phyloP scores from a whole-genome alignment of 495 filamentous ascomycete species.

The Daldinia bambusicola region DNA sequence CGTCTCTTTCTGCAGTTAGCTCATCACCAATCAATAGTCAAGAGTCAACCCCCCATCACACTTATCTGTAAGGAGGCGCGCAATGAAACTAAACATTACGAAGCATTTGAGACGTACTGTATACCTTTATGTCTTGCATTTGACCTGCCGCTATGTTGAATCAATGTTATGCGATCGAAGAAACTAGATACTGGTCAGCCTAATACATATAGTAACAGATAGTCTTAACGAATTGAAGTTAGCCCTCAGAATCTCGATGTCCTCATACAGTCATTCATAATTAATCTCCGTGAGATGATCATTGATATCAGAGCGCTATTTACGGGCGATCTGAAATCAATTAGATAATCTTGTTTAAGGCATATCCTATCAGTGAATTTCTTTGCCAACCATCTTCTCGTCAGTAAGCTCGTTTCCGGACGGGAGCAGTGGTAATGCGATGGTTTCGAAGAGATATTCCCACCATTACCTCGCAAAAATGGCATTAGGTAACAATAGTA shows the following conservation, averaged over 20 bases:
- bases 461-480: constrained; percentile 18
- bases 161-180: constrained; percentile 1
- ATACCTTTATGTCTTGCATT: neutral
- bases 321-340: neutral
- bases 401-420: constrained; percentile 1
- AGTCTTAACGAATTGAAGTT: neutral
- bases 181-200: neutral
- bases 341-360: constrained; percentile 5
- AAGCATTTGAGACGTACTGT: neutral
- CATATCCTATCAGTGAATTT: neutral
- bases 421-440: constrained; percentile 7
- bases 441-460: constrained; percentile 9
- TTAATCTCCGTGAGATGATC: neutral
- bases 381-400: neutral
- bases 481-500: neutral
- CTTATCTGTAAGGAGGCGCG: neutral
- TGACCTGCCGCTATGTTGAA: neutral
- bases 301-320: neutral
- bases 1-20: neutral
- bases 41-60: neutral
- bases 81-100: neutral
- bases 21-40: constrained; percentile 3
- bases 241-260: neutral
- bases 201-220: neutral
- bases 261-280: neutral